Conservation (phyloP, 176 grass and related monocot genomes). For the Aegilops tauschii region DNA sequence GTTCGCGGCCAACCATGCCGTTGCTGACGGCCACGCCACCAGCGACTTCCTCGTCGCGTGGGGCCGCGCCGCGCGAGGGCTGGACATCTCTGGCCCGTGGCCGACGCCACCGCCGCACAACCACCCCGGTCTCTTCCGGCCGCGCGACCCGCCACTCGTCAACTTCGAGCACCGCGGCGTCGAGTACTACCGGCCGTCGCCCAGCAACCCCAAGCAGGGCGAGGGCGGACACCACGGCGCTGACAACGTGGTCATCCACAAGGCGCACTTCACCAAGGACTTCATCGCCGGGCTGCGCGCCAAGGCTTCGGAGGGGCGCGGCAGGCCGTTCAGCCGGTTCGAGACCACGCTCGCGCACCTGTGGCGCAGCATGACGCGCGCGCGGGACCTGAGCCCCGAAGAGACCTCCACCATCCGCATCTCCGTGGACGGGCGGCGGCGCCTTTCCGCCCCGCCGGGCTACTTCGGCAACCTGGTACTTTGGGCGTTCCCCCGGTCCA, state of each 20-base stretch:
- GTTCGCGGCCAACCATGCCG: conserved; percentile 49
- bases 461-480: conserved; percentile 70
- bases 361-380: conserved; percentile 51
- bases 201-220: neutral
- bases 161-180: conserved; percentile 51
- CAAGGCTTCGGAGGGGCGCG: conserved; percentile 21
- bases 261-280: conserved; percentile 66
- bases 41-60: conserved; percentile 63
- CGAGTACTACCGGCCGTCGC: conserved; percentile 32
- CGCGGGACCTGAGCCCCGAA: conserved; percentile 6
- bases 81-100: neutral
- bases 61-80: conserved; percentile 46
- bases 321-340: conserved; percentile 56
- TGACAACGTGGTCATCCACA: conserved; percentile 37
- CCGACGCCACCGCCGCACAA: conserved; percentile 7
- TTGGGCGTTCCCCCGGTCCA: conserved; percentile 62
- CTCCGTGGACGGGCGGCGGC: conserved; percentile 54
- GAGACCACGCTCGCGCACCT: conserved; percentile 58
- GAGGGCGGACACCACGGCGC: neutral
- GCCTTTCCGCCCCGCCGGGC: conserved; percentile 34
- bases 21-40: conserved; percentile 52
- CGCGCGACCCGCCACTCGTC: conserved; percentile 19
- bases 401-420: conserved; percentile 43
- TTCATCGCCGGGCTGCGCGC: conserved; percentile 51
- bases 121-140: conserved; percentile 18